phyloP scores from a whole-genome alignment of 1,139 yeast genomes.

The Geotrichum australiense region DNA sequence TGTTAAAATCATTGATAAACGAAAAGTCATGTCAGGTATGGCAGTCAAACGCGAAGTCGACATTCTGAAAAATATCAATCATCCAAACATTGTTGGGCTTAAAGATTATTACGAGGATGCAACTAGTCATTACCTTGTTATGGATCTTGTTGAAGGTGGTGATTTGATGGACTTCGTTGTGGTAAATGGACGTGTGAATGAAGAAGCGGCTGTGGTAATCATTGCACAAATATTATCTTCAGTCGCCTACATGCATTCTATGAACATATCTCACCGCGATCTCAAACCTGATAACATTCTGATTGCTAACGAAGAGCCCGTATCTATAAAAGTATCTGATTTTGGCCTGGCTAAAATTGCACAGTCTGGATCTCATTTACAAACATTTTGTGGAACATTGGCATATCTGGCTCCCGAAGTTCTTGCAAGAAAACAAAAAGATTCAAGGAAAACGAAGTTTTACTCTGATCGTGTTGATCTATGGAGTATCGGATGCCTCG shows the following conservation, averaged over 20 bases:
- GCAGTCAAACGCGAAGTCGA: slow-evolving; percentile 83
- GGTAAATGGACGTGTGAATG: slow-evolving; percentile 84
- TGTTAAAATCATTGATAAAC: slow-evolving; percentile 77
- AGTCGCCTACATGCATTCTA: slow-evolving; percentile 73
- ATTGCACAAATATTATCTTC: slow-evolving; percentile 79
- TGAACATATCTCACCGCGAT: slow-evolving; percentile 91
- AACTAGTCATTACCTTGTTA: slow-evolving; percentile 74
- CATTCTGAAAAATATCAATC: slow-evolving; percentile 67
- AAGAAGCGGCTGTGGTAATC: slow-evolving; percentile 80
- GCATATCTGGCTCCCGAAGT: slow-evolving; percentile 95
- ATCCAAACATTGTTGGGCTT: slow-evolving; percentile 75
- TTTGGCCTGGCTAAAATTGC: slow-evolving; percentile 84
- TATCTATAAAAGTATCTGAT: slow-evolving; percentile 82
- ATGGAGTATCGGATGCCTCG: slow-evolving; percentile 92
- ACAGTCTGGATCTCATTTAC: slow-evolving; percentile 69
- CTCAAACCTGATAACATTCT: slow-evolving; percentile 81
- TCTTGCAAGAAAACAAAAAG: slow-evolving; percentile 40
- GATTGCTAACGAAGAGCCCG: slow-evolving; percentile 87
- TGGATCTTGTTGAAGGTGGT: slow-evolving; percentile 97
- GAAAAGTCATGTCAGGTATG: slow-evolving; percentile 73
- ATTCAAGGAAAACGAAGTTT: slow-evolving; percentile 15
- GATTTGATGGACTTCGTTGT: slow-evolving; percentile 94
- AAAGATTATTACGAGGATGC: slow-evolving; percentile 80
- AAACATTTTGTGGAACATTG: slow-evolving; percentile 83
- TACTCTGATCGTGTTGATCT: slow-evolving; percentile 88